A percentile compares a stretch with the other conserved stretches of the same genome.
These are phyloP conservation scores for Trichosporon sp. DNA, from an alignment of 1,284 basidiomycete species.

Conservation along the genomic window DNA sequence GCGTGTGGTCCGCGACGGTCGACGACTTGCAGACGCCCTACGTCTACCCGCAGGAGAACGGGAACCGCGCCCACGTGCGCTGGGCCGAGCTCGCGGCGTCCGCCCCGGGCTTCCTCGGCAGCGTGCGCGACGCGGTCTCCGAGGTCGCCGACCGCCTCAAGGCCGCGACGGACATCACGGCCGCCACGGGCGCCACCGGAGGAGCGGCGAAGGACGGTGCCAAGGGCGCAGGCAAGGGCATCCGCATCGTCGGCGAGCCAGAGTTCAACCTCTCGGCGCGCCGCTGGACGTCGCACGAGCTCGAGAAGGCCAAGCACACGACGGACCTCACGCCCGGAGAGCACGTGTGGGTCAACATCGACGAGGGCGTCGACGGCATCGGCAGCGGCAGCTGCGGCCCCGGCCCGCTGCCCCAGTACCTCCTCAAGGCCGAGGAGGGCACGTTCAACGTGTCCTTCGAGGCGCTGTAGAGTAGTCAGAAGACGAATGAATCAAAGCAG, in stretches of 20 bases:
- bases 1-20: slow-evolving; percentile 9
- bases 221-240: not conserved
- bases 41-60: slow-evolving; percentile 28
- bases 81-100: slow-evolving; percentile 14
- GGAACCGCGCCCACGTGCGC: slow-evolving; percentile 16
- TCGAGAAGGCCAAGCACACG: slow-evolving; percentile 16
- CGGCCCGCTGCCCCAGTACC: slow-evolving; percentile 13
- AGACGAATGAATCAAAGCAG: not conserved
- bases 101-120: not conserved
- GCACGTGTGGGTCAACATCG: slow-evolving; percentile 22
- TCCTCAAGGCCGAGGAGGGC: slow-evolving; percentile 12
- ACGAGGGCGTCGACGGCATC: slow-evolving; percentile 16
- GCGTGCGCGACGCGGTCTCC: not conserved
- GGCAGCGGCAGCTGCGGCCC: slow-evolving; percentile 21
- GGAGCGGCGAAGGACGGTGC: not conserved
- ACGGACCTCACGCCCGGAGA: slow-evolving; percentile 14
- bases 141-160: not conserved
- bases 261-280: slow-evolving; percentile 17
- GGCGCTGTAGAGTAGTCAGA: not conserved
- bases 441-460: slow-evolving; percentile 6
- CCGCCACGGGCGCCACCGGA: not conserved
- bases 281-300: slow-evolving; percentile 17
- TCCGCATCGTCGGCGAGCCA: slow-evolving; percentile 14
- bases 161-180: not conserved
- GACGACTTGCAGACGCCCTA: slow-evolving; percentile 28